Percentiles rank a stretch among this genome's conserved stretches.
Evolutionary conservation across 805 yeast species (phyloP).

Genomic region (Pichia occidentalis): DNA sequence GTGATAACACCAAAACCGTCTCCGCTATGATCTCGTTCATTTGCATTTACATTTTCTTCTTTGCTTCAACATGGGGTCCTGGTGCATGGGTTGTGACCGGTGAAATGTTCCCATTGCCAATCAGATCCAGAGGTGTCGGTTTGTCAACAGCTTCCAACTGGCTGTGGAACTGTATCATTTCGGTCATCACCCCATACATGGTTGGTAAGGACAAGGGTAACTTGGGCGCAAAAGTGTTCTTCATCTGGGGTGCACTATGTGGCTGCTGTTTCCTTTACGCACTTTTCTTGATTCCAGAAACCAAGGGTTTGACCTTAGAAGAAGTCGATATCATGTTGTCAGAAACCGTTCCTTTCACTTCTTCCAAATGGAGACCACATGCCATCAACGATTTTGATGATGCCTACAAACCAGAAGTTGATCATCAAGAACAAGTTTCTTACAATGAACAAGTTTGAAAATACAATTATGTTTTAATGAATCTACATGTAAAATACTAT

Average conservation of each 20-base stretch:
- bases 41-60: constrained; percentile 62
- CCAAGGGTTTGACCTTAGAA: constrained; percentile 75
- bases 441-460: too few relatives aligned
- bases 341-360: constrained; percentile 30
- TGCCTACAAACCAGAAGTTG: neutral
- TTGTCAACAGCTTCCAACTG: constrained; percentile 73
- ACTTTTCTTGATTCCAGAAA: constrained; percentile 67
- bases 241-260: constrained; percentile 58
- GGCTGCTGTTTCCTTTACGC: constrained; percentile 52
- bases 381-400: constrained; percentile 11
- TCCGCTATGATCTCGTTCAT: constrained; percentile 36
- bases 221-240: constrained; percentile 59
- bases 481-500: too few relatives aligned
- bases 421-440: constrained; percentile 5
- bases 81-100: constrained; percentile 63
- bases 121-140: constrained; percentile 68
- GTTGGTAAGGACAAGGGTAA: constrained; percentile 59
- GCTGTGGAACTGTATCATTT: constrained; percentile 70
- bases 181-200: constrained; percentile 70
- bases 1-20: constrained; percentile 24
- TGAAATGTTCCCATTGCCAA: constrained; percentile 63
- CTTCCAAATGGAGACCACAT: constrained; percentile 32
- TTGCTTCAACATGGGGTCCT: constrained; percentile 85
- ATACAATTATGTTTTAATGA: too few relatives aligned
- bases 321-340: constrained; percentile 54